Evolutionary conservation across 164 flowering plant species (phyloP), one percentile per base, ranked within the genome.

Genomic region (Magnolia sinica): DNA sequence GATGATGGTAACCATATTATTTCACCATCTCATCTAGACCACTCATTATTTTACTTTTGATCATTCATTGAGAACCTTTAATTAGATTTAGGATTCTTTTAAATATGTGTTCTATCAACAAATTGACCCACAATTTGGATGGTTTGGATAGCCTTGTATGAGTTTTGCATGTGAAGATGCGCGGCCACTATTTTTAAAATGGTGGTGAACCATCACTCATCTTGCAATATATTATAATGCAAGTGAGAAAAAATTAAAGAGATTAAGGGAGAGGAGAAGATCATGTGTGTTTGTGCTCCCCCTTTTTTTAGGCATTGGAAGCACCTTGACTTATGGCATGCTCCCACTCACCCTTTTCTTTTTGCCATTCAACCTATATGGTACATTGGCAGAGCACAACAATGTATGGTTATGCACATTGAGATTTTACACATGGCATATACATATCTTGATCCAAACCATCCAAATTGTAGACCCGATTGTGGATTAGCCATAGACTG

Each of bases 271-370:
- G 71, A 70, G 76, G 24, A 50, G 61, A 73, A 73, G 67, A 64
- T 81, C 83, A 79, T 81, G 75, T 77, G 82, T 76, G 76, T 77
- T 81, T 78, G 81, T 82, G 82, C 86, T 84, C 78, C 80, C 79
- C 80, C 78, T 80, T 75, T 83, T 83, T 75, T 18, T 50, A 81
- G 80, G 81, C 85, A 82, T 76, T 74, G 76, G 68, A 69, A 80
- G 79, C 74, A 79, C 79, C 78, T 84, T 79, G 83, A 82, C 84
- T 82, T 82, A 77, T 66, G 73, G 76, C 67, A 16, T 11, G 70
- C 18, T 75, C 68, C 55, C 68, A 24, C 22, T 55, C 45, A 4
- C 63, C 73, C 64, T 70, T 72, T 70, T 31, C 66, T 73, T 74
- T 74, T 78, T 50, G 50, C 76, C 71, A 77, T 79, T 77, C 76